Percentiles rank a stretch among this genome's conserved stretches.
Conservation (phyloP, 2,329 filamentous ascomycete species). For the Penicillium nordicum region DNA sequence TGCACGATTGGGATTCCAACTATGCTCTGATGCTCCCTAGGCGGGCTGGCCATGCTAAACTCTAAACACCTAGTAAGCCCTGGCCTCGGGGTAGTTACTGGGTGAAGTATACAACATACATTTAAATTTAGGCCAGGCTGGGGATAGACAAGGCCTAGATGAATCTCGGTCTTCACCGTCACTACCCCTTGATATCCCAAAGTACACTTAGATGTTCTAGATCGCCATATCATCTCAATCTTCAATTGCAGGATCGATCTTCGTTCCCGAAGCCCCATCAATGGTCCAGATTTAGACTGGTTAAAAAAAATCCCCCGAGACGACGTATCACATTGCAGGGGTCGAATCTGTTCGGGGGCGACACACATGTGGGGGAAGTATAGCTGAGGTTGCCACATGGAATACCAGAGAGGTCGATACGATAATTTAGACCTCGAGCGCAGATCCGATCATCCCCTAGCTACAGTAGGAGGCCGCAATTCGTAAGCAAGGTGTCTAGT, state of each 20-base stretch:
- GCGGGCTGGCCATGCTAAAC: conserved; percentile 3
- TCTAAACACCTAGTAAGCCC: neutral
- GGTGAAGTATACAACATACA: neutral
- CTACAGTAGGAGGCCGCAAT: neutral
- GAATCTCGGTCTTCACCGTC: neutral
- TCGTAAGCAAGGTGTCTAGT: neutral
- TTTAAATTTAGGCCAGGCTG: neutral
- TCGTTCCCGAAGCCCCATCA: neutral
- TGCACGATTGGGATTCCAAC: conserved; percentile 16
- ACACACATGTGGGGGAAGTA: conserved; percentile 4
- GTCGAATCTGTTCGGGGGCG: neutral
- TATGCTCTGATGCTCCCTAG: conserved; percentile 11
- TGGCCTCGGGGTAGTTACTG: neutral
- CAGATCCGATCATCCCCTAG: neutral
- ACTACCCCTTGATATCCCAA: neutral
- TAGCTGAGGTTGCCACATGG: conserved; percentile 8
- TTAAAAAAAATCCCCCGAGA: neutral
- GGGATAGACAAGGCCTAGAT: neutral
- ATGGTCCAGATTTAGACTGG: neutral
- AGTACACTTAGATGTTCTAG: neutral
- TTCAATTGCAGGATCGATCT: neutral
- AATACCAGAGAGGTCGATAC: neutral
- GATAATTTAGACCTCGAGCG: neutral
- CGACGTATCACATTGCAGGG: neutral
- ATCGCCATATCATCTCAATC: neutral